Base-by-base conservation (phyloP, 1,139 yeast species). In the Waltiozyma sp. region DNA sequence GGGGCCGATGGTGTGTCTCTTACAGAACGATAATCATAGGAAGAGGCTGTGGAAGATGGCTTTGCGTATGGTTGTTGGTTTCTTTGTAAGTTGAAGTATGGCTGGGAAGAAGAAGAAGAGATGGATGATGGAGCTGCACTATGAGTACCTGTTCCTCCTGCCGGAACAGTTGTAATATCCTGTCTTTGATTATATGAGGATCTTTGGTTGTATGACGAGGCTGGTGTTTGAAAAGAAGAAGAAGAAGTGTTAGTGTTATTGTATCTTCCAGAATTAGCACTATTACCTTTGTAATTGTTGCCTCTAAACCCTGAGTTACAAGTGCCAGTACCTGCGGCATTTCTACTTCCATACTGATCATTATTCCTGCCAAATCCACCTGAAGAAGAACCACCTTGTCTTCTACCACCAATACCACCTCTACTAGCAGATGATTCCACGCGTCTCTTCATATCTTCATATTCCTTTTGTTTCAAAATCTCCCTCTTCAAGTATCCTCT, bases 401-500 rank as follows among this genome's bases (percentile, higher is more conserved):
- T 31, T 31, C 34, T 31, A 15, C 16, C 18, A 5, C n/a, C n/a
- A 8, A 6, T n/a, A 8, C n/a, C 33, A n/a, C 34, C 34, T 31
- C 34, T 31, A 31, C 18, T 31, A n/a, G 34, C 34, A n/a, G 34
- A 14, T 8, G 34, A 31, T 10, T 31, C 34, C 16, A 31, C 34
- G n/a, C 34, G 34, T 31, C 18, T 31, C 14, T 31, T 31, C 34
- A 31, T 31, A 10, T 31, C 34, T 3, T 31, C 18, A 18, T 31
- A 31, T 10, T 31, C 34, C 7, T 34, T 37, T 36, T 45, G 49
- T 19, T 38, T 43, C 33, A 37, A 41, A 16, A 40, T 47, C 13
- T 46, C 46, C 38, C 40, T 45, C 42, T 57, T 56, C 15, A 69
- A 58, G 50, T 72, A 70, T 21, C 70, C 76, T 44, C 86, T 63